These are phyloP conservation scores for Wickerhamomyces hampshirensis DNA, from an alignment of 805 yeast genomes.

Conservation along the genomic window DNA sequence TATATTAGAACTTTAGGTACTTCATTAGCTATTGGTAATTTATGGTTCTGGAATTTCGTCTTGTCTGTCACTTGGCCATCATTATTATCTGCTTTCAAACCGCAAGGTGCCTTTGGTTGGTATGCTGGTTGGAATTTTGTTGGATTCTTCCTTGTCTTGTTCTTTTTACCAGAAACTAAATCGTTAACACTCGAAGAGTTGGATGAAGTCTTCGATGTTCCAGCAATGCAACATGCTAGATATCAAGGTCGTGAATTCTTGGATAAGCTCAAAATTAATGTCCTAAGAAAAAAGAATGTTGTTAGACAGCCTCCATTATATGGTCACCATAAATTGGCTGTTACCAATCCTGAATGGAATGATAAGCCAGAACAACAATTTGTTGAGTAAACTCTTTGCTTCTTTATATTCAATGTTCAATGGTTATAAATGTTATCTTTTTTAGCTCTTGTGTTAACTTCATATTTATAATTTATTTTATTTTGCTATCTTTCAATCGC, in stretches of 20 bases:
- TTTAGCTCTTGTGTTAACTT: background rate
- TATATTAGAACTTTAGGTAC: conserved; percentile 77
- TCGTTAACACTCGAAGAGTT: conserved; percentile 64
- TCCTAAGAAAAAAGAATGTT: conserved; percentile 44
- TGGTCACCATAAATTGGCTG: conserved; percentile 52
- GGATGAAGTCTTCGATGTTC: conserved; percentile 64
- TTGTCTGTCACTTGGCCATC: conserved; percentile 79
- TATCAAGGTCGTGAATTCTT: conserved; percentile 36
- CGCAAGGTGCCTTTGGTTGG: conserved; percentile 86
- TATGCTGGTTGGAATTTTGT: conserved; percentile 81
- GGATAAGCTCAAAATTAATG: conserved; percentile 40
- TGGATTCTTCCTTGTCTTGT: conserved; percentile 65
- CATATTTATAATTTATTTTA: too few species aligned
- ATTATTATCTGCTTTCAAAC: conserved; percentile 55
- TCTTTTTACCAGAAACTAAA: conserved; percentile 67
- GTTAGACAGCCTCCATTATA: conserved; percentile 52
- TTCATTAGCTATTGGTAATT: conserved; percentile 70
- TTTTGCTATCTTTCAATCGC: too few species aligned
- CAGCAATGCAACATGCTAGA: conserved; percentile 49
- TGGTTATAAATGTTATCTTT: background rate
- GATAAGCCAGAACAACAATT: conserved; percentile 52
- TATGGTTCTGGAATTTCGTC: conserved; percentile 71
- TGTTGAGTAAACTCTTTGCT: conserved; percentile 36
- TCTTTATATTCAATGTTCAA: background rate
- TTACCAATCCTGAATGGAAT: conserved; percentile 58